These are phyloP conservation scores for Volvariella volvacea DNA, from an alignment of 1,284 basidiomycete species.

Conservation along the genomic window DNA sequence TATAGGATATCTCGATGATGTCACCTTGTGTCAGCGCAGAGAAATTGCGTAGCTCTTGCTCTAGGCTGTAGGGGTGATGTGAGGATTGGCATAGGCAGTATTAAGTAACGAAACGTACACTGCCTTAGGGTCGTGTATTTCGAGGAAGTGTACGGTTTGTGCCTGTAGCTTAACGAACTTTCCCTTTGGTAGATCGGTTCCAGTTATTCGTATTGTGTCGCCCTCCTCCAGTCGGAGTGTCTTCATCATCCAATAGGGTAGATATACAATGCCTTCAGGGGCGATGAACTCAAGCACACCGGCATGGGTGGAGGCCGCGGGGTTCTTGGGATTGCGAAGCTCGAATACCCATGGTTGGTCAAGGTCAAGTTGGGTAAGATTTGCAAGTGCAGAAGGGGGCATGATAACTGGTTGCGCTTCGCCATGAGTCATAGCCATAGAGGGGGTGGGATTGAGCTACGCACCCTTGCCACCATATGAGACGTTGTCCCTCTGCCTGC, in stretches of 20 bases:
- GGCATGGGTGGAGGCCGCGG: constrained; percentile 86
- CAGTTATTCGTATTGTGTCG: constrained; percentile 90
- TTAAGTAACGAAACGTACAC: constrained; percentile 58
- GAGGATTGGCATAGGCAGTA: constrained; percentile 5
- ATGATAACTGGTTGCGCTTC: constrained; percentile 81
- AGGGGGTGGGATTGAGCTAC: constrained; percentile 28
- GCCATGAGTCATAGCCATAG: constrained; percentile 8
- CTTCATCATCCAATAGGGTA: constrained; percentile 99
- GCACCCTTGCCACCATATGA: constrained; percentile 97
- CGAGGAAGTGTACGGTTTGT: constrained; percentile 91
- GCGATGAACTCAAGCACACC: constrained; percentile 99
- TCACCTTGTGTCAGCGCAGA: constrained; percentile 87
- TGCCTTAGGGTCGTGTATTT: constrained; percentile 93
- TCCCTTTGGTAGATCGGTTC: constrained; percentile 85
- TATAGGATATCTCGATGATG: constrained; percentile 89
- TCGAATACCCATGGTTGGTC: constrained; percentile 96
- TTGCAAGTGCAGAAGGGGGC: constrained; percentile 92
- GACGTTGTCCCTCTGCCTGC: constrained; percentile 77
- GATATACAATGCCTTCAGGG: constrained; percentile 90
- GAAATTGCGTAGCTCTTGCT: constrained; percentile 93
- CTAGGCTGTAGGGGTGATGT: constrained; percentile 53
- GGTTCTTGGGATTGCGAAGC: constrained; percentile 83
- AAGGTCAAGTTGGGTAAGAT: constrained; percentile 84
- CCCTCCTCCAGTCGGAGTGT: constrained; percentile 89
- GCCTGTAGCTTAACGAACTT: constrained; percentile 97